Evolutionary conservation across 129 eudicot species (phyloP), one percentile per base, ranked within the genome.

Genomic region (Erigeron canadensis): DNA sequence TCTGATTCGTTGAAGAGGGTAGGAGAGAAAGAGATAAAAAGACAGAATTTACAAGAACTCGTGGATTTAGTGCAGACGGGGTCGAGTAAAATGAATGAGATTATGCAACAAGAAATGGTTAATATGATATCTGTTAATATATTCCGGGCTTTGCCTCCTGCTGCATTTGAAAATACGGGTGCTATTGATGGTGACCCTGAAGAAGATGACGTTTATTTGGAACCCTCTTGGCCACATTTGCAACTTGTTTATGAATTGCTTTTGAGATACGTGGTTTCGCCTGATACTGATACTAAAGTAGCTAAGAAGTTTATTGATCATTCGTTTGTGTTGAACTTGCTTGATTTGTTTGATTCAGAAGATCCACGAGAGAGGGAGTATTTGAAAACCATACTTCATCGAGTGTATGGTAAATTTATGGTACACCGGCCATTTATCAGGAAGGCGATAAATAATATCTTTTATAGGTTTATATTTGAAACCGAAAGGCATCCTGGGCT

Each of bases 391-490:
- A 81, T 86, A 70, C 87, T 86, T 47, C 91, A 86, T 69, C 84
- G 91, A 13, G 70, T 83, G 23, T 86, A 86, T 75, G 91, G 91
- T 18, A 83, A 81, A 79, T 86, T 86, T 66, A 86, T 86, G 85
- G 85, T 86, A n/a, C 91, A 86, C 78, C 85, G 91, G 23, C 91
- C 91, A 0, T 86, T 83, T 62, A 86, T 86, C 74, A 77, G 91
- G 71, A 86, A 81, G 63, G 87, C 91, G 1, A 86, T 86, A 66
- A 86, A 69, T 67, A 80, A 83, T 66, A 83, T 86, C 45, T 83
- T 86, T 51, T 86, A 80, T 71, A 81, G 84, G 42, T 83, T 86
- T 77, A 80, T 83, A 63, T 86, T 86, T 81, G 91, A 86, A 75
- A 86, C 86, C 11, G 86, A 83, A 77, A 75, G 86, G 70, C 83